phyloP scores from a whole-genome alignment of 352 stramenopile species.

The Pythium folliculosum region DNA sequence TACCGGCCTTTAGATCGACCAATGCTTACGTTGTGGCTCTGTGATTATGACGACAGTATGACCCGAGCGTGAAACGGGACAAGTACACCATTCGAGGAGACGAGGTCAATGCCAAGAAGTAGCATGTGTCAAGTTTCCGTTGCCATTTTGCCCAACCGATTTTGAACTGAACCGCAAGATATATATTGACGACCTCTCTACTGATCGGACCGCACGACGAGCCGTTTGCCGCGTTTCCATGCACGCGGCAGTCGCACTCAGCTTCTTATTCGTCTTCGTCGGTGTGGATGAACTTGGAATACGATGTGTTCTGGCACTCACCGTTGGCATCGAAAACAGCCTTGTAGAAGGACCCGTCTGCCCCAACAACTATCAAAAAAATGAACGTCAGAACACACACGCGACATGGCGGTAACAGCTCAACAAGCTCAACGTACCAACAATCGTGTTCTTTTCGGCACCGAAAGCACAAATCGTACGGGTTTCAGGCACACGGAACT shows the following conservation, averaged over 20 bases:
- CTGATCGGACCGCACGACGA: not conserved
- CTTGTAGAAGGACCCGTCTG: conserved; percentile 89
- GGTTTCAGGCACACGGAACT: conserved; percentile 91
- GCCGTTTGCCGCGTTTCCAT: not conserved
- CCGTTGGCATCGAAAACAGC: conserved; percentile 85
- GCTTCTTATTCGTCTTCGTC: conserved; percentile 78
- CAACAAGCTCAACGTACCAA: conserved; percentile 47
- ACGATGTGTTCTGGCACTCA: conserved; percentile 89
- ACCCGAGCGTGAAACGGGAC: conserved; percentile 71
- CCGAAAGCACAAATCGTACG: conserved; percentile 93
- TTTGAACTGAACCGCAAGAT: conserved; percentile 13
- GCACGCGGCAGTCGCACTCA: not conserved
- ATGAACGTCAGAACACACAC: not conserved
- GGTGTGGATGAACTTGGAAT: conserved; percentile 90
- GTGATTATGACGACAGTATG: conserved; percentile 44
- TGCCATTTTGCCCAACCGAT: not conserved
- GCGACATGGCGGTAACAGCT: not conserved
- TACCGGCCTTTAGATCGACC: not conserved
- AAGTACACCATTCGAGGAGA: conserved; percentile 85
- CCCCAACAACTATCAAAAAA: conserved; percentile 56
- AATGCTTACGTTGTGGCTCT: not conserved
- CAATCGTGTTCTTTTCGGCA: conserved; percentile 92
- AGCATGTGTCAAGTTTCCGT: not conserved
- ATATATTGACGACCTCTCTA: conserved; percentile 20
- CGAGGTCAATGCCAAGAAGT: conserved; percentile 50